A percentile compares a stretch with the other conserved stretches of the same genome.
Conservation (phyloP, 306 rosid genomes). For the Boehmeria nivea region DNA sequence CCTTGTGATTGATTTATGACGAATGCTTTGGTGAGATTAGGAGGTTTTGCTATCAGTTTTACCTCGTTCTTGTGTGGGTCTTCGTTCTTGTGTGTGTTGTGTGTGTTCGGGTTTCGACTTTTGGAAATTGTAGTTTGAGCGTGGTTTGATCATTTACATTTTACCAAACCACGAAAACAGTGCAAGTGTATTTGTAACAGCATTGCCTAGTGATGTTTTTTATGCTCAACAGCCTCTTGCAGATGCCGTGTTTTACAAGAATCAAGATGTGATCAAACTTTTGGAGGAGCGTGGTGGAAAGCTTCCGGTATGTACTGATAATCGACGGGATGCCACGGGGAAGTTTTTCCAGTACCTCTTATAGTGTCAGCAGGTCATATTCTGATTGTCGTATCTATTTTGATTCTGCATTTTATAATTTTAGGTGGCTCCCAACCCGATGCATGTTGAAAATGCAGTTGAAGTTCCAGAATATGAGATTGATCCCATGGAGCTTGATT, state of each 20-base stretch:
- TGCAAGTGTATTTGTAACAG: too few species aligned
- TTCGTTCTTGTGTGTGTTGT: too few species aligned
- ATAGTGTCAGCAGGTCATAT: neutral
- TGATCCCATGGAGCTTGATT: conserved; percentile 76
- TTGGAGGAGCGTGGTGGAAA: conserved; percentile 82
- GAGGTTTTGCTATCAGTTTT: too few species aligned
- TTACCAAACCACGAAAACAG: too few species aligned
- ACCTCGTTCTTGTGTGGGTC: too few species aligned
- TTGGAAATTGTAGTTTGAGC: too few species aligned
- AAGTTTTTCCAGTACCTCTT: neutral
- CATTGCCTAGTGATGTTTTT: neutral
- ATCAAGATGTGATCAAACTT: conserved; percentile 64
- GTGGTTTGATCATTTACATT: too few species aligned
- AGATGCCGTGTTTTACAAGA: conserved; percentile 83
- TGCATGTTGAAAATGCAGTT: conserved; percentile 68
- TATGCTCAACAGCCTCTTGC: conserved; percentile 77
- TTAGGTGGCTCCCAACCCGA: conserved; percentile 60
- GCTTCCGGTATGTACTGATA: conserved; percentile 44
- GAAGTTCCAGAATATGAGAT: conserved; percentile 95
- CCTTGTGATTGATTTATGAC: too few species aligned
- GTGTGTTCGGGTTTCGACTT: too few species aligned
- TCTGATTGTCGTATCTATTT: neutral
- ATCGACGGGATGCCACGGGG: neutral
- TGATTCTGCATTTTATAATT: conserved; percentile 5
- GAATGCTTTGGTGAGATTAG: too few species aligned